Evolutionary conservation across 805 yeast genomes (phyloP), one percentile per base, ranked within the genome.

Genomic region (Nakazawaea pomicola): DNA sequence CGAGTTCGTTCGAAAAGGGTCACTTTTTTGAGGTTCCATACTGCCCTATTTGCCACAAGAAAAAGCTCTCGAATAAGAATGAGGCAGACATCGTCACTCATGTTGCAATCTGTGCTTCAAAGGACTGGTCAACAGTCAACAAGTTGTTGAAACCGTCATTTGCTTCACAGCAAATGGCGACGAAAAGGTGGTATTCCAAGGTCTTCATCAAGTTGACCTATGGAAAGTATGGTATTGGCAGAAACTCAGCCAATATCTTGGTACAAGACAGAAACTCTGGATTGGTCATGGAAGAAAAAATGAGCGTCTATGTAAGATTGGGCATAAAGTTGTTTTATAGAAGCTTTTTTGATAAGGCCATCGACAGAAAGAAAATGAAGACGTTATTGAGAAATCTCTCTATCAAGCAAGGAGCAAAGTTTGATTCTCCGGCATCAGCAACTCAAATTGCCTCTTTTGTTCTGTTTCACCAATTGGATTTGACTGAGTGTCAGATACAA

Each of bases 211-310:
- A 88, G 54, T 64, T 93, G 35, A 86, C 93, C 0, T 89, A 87
- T 55, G 99, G 99, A 0, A 83, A 83, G 52, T 83, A 89, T 56
- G 78, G 80, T 36, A 62, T 91, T 28, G 97, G 97, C 2, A 80
- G 82, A 18, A 87, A 91, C 55, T 88, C 95, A 36, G 99, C 97
- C 8, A 91, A 91, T 55, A 91, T 93, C 23, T 66, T 93, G 37
- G 97, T 91, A 2, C 98, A 93, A 58, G 97, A 93, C 57, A 70
- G 99, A 46, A 68, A 74, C 14, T 82, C 96, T 0, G 99, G 99
- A 0, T 73, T 86, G 34, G 78, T 91, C n/a, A 61, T 84, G 54
- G 98, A 91, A 57, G 99, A 91, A 53, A 88, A 88, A 53, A 91
- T 93, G 85, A 81, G 90, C 44, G 77, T 85, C 1, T 86, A 86